Conservation (phyloP, 2,329 filamentous ascomycete species). For the Chaetomiaceae sp. region DNA sequence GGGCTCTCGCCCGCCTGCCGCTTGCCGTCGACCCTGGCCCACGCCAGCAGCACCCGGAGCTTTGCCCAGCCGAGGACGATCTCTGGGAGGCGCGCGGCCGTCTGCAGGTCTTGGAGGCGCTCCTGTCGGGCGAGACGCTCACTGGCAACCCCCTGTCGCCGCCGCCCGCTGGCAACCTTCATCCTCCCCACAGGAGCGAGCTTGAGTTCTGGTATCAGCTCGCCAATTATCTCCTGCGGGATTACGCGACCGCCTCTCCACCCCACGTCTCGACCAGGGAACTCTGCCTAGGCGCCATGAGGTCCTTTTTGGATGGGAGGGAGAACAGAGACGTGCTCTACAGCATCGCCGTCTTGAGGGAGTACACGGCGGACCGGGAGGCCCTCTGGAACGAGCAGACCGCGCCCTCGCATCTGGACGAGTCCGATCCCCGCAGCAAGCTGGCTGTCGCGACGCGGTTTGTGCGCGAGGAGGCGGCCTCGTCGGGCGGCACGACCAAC, state of each 20-base stretch:
- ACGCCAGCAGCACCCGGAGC: slow-evolving; percentile 30
- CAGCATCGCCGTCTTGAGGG: slow-evolving; percentile 73
- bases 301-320: slow-evolving; percentile 66
- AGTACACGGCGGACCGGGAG: slow-evolving; percentile 61
- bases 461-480: slow-evolving; percentile 57
- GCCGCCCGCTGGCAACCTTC: slow-evolving; percentile 32
- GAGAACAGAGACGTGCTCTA: slow-evolving; percentile 91
- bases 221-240: slow-evolving; percentile 60
- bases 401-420: slow-evolving; percentile 55
- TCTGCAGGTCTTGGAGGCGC: slow-evolving; percentile 66
- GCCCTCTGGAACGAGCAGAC: slow-evolving; percentile 49
- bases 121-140: slow-evolving; percentile 68
- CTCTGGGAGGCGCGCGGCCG: slow-evolving; percentile 60
- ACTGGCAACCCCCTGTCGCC: slow-evolving; percentile 48
- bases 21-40: slow-evolving; percentile 14
- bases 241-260: slow-evolving; percentile 29
- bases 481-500: slow-evolving; percentile 64
- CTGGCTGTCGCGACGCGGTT: slow-evolving; percentile 65
- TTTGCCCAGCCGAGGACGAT: slow-evolving; percentile 50
- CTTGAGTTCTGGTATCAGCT: slow-evolving; percentile 79
- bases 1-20: slow-evolving; percentile 50
- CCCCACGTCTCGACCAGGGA: slow-evolving; percentile 51
- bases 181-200: slow-evolving; percentile 54
- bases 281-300: slow-evolving; percentile 57
- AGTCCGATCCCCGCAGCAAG: slow-evolving; percentile 60